Percentiles rank a stretch among this genome's conserved stretches.
Conservation (phyloP, 1,284 basidiomycete genomes). For the Pholiota adiposa region DNA sequence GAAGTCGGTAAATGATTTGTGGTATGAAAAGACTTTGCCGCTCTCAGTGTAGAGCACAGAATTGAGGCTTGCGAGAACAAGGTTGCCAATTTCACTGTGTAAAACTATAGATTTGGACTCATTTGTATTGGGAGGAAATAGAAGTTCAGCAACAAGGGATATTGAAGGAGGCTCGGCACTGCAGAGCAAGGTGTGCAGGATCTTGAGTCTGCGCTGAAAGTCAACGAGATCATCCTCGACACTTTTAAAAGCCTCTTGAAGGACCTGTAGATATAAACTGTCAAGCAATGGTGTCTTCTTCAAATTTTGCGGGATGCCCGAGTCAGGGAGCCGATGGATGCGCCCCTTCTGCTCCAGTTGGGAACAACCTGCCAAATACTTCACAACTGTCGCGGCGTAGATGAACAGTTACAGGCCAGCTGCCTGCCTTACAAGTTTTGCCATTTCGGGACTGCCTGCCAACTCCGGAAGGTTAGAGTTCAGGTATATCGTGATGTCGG, state of each 20-base stretch:
- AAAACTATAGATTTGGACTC: background rate
- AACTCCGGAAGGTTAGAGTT: slow-evolving; percentile 12
- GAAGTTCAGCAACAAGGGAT: background rate
- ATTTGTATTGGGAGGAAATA: background rate
- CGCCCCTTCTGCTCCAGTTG: slow-evolving; percentile 11
- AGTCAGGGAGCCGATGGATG: background rate
- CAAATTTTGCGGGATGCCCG: too few species aligned
- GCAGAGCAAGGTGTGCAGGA: background rate
- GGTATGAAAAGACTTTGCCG: slow-evolving; percentile 22
- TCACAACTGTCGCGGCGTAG: slow-evolving; percentile 14
- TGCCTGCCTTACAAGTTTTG: slow-evolving; percentile 12
- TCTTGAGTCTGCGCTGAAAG: background rate
- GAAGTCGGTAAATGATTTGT: slow-evolving; percentile 25
- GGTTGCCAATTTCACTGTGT: background rate
- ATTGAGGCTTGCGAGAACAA: background rate
- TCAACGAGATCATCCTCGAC: background rate
- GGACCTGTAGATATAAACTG: too few species aligned
- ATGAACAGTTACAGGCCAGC: slow-evolving; percentile 17
- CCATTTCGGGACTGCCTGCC: background rate
- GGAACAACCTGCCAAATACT: slow-evolving; percentile 11
- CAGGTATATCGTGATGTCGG: slow-evolving; percentile 18
- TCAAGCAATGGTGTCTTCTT: too few species aligned
- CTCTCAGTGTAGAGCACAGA: slow-evolving; percentile 6
- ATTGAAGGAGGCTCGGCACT: background rate
- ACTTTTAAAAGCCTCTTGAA: too few species aligned